These are phyloP conservation scores for Vaucheria bursata DNA, from an alignment of 352 stramenopile species.

Conservation along the genomic window DNA sequence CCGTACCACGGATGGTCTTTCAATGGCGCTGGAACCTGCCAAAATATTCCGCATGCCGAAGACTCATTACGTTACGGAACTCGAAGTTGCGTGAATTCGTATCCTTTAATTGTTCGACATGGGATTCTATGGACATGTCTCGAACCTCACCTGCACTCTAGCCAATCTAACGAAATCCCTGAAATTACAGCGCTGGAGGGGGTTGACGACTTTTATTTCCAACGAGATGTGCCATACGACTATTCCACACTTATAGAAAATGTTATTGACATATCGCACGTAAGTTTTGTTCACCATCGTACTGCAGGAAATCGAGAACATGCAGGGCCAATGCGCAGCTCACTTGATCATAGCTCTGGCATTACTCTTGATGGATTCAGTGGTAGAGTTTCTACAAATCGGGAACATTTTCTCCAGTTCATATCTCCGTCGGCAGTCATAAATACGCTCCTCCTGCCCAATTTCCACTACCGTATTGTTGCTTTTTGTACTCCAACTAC, in stretches of 20 bases:
- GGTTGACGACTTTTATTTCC: too few species aligned
- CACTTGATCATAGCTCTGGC: too few species aligned
- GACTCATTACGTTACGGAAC: background rate
- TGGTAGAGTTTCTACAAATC: too few species aligned
- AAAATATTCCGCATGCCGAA: background rate
- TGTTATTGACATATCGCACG: background rate
- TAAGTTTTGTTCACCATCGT: background rate
- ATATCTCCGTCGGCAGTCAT: too few species aligned
- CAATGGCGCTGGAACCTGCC: background rate
- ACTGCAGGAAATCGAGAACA: background rate
- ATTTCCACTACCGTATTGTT: too few species aligned
- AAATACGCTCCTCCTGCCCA: too few species aligned
- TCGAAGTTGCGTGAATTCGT: background rate
- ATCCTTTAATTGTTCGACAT: background rate
- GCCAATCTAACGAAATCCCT: too few species aligned
- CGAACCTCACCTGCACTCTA: too few species aligned
- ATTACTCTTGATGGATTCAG: too few species aligned
- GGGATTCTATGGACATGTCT: background rate
- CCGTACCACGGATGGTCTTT: constrained; percentile 47
- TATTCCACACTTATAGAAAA: constrained; percentile 4
- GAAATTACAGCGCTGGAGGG: too few species aligned
- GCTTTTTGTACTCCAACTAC: too few species aligned
- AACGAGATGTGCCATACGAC: constrained; percentile 8
- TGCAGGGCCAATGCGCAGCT: background rate
- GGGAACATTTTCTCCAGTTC: too few species aligned